phyloP scores from a whole-genome alignment of 2,329 filamentous ascomycete genomes.

The Colletotrichum cereale region DNA sequence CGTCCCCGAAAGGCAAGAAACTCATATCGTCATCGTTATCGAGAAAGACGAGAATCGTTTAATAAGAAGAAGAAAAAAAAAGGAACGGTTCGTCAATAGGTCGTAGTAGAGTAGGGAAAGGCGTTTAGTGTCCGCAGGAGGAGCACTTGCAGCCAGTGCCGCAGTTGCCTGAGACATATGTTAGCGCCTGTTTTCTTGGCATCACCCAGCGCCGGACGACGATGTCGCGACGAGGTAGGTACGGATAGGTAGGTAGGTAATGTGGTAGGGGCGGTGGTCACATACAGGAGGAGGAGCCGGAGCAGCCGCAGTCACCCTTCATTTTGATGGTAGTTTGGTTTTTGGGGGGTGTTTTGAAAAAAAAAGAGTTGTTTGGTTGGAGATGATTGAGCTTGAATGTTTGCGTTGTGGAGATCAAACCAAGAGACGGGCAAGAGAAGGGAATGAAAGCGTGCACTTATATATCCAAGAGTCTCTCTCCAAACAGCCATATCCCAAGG shows the following conservation, averaged over 20 bases:
- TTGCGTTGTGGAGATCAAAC: slow-evolving; percentile 19
- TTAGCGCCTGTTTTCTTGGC: slow-evolving; percentile 19
- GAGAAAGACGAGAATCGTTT: slow-evolving; percentile 4
- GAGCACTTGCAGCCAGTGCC: slow-evolving; percentile 42
- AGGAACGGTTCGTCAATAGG: slow-evolving; percentile 6
- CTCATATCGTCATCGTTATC: slow-evolving; percentile 19
- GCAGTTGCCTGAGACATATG: slow-evolving; percentile 40
- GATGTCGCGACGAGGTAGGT: neutral
- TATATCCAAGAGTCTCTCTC: slow-evolving; percentile 30
- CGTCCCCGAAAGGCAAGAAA: slow-evolving; percentile 8
- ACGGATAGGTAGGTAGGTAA: neutral
- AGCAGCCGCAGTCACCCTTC: slow-evolving; percentile 45
- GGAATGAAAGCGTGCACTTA: slow-evolving; percentile 34
- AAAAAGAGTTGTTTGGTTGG: slow-evolving; percentile 24
- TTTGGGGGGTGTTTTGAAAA: slow-evolving; percentile 5
- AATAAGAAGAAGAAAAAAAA: neutral
- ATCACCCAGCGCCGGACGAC: neutral
- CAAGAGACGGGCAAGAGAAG: neutral
- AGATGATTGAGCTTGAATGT: slow-evolving; percentile 26
- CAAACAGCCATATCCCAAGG: neutral
- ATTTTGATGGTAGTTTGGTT: slow-evolving; percentile 42
- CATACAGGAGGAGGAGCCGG: slow-evolving; percentile 42
- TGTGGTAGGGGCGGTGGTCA: neutral
- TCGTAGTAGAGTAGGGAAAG: neutral
- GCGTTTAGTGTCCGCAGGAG: slow-evolving; percentile 29